Conservation (phyloP, 2,329 filamentous ascomycete species). For the Ceratocystis papillata region DNA sequence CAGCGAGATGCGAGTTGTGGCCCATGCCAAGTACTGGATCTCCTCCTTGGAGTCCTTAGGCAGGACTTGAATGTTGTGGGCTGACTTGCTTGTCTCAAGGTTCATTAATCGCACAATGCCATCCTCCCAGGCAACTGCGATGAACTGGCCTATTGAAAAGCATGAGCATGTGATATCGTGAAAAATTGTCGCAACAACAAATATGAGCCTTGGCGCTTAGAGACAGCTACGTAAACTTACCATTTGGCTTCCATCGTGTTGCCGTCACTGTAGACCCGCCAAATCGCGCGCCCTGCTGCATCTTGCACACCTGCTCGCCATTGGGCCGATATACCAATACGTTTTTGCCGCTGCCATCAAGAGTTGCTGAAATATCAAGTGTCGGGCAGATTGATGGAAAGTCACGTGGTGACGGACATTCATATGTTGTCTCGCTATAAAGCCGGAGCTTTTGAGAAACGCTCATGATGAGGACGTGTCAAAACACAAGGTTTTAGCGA, state of each 20-base stretch:
- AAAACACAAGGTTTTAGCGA: background rate
- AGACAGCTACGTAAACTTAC: slow-evolving; percentile 35
- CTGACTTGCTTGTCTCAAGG: slow-evolving; percentile 68
- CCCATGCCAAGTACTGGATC: slow-evolving; percentile 21
- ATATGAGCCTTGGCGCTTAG: background rate
- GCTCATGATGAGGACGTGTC: slow-evolving; percentile 24
- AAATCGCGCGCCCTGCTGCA: slow-evolving; percentile 36
- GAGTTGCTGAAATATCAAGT: slow-evolving; percentile 69
- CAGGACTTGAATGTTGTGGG: slow-evolving; percentile 56
- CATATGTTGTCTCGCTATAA: slow-evolving; percentile 48
- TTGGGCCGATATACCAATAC: slow-evolving; percentile 69
- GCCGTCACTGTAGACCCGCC: slow-evolving; percentile 35
- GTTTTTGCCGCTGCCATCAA: slow-evolving; percentile 54
- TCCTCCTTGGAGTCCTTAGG: slow-evolving; percentile 27
- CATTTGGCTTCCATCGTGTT: slow-evolving; percentile 57
- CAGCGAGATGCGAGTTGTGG: slow-evolving; percentile 18
- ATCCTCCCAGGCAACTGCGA: slow-evolving; percentile 78
- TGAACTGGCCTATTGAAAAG: slow-evolving; percentile 46
- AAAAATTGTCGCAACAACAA: background rate
- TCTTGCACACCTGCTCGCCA: slow-evolving; percentile 53
- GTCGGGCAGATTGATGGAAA: slow-evolving; percentile 69
- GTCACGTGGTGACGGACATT: slow-evolving; percentile 43
- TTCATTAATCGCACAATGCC: slow-evolving; percentile 66
- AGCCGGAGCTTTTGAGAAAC: slow-evolving; percentile 35
- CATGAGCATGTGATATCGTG: background rate